Evolutionary conservation across 2,329 filamentous ascomycete species (phyloP), one percentile per base, ranked within the genome.

Genomic region (Aspergillus aculeatinus): DNA sequence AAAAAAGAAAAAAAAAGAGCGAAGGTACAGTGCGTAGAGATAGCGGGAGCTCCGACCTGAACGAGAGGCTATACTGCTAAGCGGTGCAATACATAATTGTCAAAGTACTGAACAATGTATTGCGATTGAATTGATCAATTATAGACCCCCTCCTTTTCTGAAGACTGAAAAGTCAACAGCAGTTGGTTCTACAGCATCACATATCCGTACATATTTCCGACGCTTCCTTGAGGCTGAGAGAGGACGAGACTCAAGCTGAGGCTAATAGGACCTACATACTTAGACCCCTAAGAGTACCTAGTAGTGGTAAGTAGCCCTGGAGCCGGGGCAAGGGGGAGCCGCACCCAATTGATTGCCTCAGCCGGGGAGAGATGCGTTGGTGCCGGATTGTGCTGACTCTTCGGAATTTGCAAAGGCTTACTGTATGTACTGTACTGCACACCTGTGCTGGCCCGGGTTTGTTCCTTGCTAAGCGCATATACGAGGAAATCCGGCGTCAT

Each of bases 331-430:
- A 58, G 47, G 52, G 64, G 56, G 65, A 67, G 65, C 65, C 65
- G 65, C 65, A 67, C 62, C 65, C 65, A 67, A 66, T 65, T 66
- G 60, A 48, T 42, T 48, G 42, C 52, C 52, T 42, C 52, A 55
- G 33, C 39, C 25, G 25, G 25, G 52, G 39, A 44, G 14, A 12
- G 2, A 53, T 53, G 44, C 19, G 52, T 31, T 42, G 52, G 29
- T 55, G 52, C 39, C 35, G 52, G 52, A 12, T 9, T 59, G 31
- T 64, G 64, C 60, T 64, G 61, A 61, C 53, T 59, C 42, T 61
- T 58, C 48, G 33, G 11, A 35, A 12, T 54, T 55, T 56, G 58
- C 27, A 9, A 10, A 29, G 27, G 27, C 27, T 10, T 29, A 29
- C 7, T 9, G 27, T 29, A 29, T 29, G 27, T 29, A 29, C 27